phyloP scores from a whole-genome alignment of 2,329 filamentous ascomycete species.

The Penicillium sp. region DNA sequence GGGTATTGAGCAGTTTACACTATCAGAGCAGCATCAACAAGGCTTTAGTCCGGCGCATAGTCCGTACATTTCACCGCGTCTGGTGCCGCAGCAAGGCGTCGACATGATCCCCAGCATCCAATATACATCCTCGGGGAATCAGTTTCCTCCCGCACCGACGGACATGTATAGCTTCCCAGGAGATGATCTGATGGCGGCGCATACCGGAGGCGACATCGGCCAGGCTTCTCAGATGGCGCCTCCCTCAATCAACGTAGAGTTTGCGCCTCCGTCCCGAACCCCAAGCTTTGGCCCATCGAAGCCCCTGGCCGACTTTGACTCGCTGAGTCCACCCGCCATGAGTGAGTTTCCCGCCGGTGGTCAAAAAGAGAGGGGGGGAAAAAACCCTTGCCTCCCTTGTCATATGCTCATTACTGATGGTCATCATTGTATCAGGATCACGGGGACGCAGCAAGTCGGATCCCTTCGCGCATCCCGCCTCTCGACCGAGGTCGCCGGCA shows the following conservation, averaged over 20 bases:
- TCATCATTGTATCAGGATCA: slow-evolving; percentile 37
- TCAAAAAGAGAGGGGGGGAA: too few species aligned
- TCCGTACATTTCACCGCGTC: slow-evolving; percentile 62
- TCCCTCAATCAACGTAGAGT: slow-evolving; percentile 92
- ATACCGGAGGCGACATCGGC: slow-evolving; percentile 54
- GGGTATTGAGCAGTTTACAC: slow-evolving; percentile 70
- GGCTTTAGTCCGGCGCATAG: slow-evolving; percentile 61
- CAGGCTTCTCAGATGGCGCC: slow-evolving; percentile 72
- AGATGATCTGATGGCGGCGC: slow-evolving; percentile 46
- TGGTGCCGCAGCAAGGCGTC: slow-evolving; percentile 65
- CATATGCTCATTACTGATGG: slow-evolving; percentile 7
- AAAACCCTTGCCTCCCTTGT: not conserved
- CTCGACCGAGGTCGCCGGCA: slow-evolving; percentile 34
- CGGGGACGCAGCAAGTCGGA: slow-evolving; percentile 58
- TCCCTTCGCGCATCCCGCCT: slow-evolving; percentile 47
- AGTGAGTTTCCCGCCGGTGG: slow-evolving; percentile 30
- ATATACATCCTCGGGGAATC: slow-evolving; percentile 45
- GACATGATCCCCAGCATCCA: slow-evolving; percentile 47
- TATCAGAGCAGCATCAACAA: slow-evolving; percentile 58
- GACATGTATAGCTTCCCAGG: slow-evolving; percentile 47
- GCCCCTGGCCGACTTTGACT: slow-evolving; percentile 62
- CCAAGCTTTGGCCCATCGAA: slow-evolving; percentile 63
- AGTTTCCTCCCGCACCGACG: slow-evolving; percentile 43
- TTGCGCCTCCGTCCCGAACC: slow-evolving; percentile 67
- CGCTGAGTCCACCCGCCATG: slow-evolving; percentile 70